A percentile compares a stretch with the other conserved stretches of the same genome.
Conservation (phyloP, 306 rosid species). For the Echinosophora koreensis region DNA sequence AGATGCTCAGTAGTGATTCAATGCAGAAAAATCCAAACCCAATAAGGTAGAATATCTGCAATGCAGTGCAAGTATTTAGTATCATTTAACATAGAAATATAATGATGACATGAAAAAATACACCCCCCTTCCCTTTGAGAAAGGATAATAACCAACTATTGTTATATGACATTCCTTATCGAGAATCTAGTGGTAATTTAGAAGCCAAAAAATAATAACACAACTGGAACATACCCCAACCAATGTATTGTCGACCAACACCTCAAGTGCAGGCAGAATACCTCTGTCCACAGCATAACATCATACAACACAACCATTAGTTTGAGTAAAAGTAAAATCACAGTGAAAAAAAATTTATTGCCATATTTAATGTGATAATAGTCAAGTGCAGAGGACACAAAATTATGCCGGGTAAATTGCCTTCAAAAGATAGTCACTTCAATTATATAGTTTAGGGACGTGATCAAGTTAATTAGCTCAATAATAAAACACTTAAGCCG, state of each 20-base stretch:
- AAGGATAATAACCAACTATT: conserved; percentile 1
- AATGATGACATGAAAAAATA: conserved; percentile 1
- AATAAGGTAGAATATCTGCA: conserved; percentile 79
- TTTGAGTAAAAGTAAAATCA: conserved; percentile 11
- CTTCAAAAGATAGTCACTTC: background rate
- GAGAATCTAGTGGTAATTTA: conserved; percentile 6
- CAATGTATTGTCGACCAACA: conserved; percentile 50
- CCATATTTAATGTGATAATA: background rate
- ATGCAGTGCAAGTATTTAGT: conserved; percentile 34
- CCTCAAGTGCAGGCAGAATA: conserved; percentile 75
- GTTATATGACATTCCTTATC: background rate
- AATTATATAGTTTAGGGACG: background rate
- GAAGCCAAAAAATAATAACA: conserved; percentile 29
- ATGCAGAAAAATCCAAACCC: conserved; percentile 72
- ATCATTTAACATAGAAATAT: conserved; percentile 17
- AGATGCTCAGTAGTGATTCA: conserved; percentile 79
- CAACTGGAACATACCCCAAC: conserved; percentile 71
- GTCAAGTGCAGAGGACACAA: background rate
- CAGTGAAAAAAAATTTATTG: background rate
- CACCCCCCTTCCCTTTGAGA: background rate
- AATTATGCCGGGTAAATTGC: background rate
- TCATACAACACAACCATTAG: conserved; percentile 51
- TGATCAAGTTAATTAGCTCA: background rate
- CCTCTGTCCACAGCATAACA: conserved; percentile 71
- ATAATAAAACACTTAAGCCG: background rate